Base-by-base conservation (phyloP, 2,329 filamentous ascomycete species). In the Lasiodiplodia sp. region DNA sequence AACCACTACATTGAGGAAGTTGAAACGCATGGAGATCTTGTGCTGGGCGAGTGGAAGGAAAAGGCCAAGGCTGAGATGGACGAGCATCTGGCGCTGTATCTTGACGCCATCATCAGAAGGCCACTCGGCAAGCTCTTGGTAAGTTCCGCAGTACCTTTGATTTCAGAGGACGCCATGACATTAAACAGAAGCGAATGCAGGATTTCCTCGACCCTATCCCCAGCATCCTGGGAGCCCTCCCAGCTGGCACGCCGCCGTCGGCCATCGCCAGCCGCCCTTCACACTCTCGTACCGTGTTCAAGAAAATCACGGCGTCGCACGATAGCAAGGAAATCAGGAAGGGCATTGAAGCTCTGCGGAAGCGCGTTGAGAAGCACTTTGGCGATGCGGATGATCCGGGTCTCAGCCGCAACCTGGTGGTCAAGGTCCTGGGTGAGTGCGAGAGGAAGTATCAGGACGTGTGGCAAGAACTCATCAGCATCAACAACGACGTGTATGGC, bases 321-420 rank as follows among this genome's bases (percentile, higher is more conserved):
- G 95, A 98, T 78, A 85, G 85, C 23, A 94, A 92, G 77, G 94
- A 97, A 80, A 87, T 97, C 53, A 88, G 92, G 71, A 94, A 94
- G 77, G 94, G 95, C n/a, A 91, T 97, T 73, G 93, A 97, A 75
- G 88, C 92, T 66, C 85, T 98, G 72, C 91, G 91, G 75, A 97
- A 97, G 83, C 88, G 95, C 62, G 92, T 98, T 1, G 95, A 98
- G 81, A 99, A 98, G 83, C 95, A 98, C 80, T 98, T 98, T 84
- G 93, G 93, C 53, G 93, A 97, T 73, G 92, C 90, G 5, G 93
- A 96, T 73, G 92, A 94, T 71, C 88, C 89, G 67, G 87, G 83
- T 25, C 83, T 91, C 66, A 91, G 88, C 73, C 80, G 86, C 8
- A 85, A 83, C 65, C 75, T 91, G 63, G 86, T 90, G 28, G 79